Base-by-base conservation (phyloP, 257 asterid genomes). In the Vinca minor region DNA sequence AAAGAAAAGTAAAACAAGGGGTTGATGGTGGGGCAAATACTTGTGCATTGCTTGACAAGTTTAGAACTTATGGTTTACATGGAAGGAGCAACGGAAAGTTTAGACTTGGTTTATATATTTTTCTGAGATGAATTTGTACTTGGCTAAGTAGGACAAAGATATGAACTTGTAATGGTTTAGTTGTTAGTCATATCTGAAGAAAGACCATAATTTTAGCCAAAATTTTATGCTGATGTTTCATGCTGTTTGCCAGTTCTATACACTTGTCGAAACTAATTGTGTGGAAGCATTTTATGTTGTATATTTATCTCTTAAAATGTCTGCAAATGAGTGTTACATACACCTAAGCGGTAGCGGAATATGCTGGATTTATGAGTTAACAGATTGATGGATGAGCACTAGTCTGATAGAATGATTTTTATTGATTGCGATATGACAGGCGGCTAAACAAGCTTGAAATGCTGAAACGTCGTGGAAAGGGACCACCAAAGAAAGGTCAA, bases 401-500 rank as follows among this genome's bases (percentile, higher is more conserved):
- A 28, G 66, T 64, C 42, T 49, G 34, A 63, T 34, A 29, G 34
- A 39, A 4, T 28, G 21, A n/a, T 39, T 20, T 7, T 25, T 36
- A 64, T 38, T 60, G 65, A 61, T 71, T 72, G 21, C 46, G 74
- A 25, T 64, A 64, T 45, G 18, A 55, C 82, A 88, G 95, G 88
- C 92, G 95, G 48, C 50, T 91, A 71, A 76, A 67, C 74, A 85
- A 68, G 80, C 87, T 91, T 67, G 92, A 91, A 76, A 84, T 82
- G 96, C 71, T 86, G 70, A 91, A 86, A 78, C 95, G 98, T 63
- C 91, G 89, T 61, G 89, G 88, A 28, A 91, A 91, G 78, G 98
- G 96, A 55, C 95, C 94, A 4, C 96, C 96, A 31, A 88, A 86
- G 94, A 86, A 91, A 74, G 98, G 96, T 29, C 90, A 91, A 69